Evolutionary conservation across 2,329 filamentous ascomycete species (phyloP), one percentile per base, ranked within the genome.

Genomic region (Diplodia seriata): DNA sequence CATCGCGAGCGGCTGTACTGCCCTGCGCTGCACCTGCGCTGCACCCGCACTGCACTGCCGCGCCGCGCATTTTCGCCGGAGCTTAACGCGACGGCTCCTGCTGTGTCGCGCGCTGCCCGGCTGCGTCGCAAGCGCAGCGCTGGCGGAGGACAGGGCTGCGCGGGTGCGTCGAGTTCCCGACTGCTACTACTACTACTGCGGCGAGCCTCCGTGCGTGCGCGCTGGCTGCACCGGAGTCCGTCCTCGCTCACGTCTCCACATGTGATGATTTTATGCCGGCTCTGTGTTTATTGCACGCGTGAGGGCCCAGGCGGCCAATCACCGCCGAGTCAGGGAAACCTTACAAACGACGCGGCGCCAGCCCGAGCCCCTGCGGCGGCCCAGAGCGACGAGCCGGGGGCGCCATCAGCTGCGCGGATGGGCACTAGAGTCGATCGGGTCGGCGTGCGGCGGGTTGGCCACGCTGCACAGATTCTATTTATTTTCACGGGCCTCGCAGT

Each of bases 401-500:
- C 36, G 36, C 36, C 36, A 38, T 38, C 36, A 12, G 36, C 36
- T 38, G 36, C 36, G 36, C 36, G 11, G 36, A 38, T 38, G 36
- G 36, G 36, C 59, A 20, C 59, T 63, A 63, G 47, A 63, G 59
- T 63, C 29, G 59, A 63, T 63, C 59, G 59, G 59, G 59, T 38
- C 43, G 57, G 26, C 7, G n/a, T 50, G 33, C 40, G 57, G 57
- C 14, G 57, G 40, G 43, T 23, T 20, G 43, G 57, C 57, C 59
- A 38, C 59, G 59, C 43, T 63, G 59, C 59, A 63, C 59, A 63
- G 59, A 63, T 63, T 63, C 59, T 51, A 51, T 63, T 51, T 63
- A 38, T 38, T 63, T 63, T 63, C 59, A 63, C 59, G 59, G 59
- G 31, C 59, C 59, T 63, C 59, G 59, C 59, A 63, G 59, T 20